Percentiles rank a stretch among this genome's conserved stretches.
phyloP scores from a whole-genome alignment of 768 basidiomycete species.

The Calocera cornea region DNA sequence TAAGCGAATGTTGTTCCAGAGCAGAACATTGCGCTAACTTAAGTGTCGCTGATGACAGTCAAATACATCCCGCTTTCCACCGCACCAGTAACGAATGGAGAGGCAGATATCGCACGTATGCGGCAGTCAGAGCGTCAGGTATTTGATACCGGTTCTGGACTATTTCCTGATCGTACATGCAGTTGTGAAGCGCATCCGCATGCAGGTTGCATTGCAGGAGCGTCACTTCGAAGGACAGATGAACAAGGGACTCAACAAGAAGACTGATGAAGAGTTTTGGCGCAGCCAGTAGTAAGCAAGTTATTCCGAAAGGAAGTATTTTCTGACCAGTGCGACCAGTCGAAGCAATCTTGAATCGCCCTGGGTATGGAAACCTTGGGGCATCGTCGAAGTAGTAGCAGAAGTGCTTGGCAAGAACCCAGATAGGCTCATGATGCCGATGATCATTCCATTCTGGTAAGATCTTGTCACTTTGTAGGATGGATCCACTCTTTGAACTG shows the following conservation, averaged over 20 bases:
- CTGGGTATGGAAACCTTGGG: neutral
- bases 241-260: slow-evolving; percentile 3
- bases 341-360: neutral
- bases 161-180: neutral
- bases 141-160: no score
- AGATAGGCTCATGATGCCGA: neutral
- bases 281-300: neutral
- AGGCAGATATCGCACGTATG: neutral
- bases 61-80: neutral
- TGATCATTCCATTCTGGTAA: neutral
- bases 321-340: neutral
- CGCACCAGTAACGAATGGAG: neutral
- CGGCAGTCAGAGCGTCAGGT: slow-evolving; percentile 1
- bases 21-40: no score
- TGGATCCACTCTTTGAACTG: neutral
- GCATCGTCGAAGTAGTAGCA: neutral
- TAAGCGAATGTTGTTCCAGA: neutral
- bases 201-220: neutral
- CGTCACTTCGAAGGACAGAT: neutral
- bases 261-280: neutral
- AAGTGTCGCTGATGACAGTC: neutral
- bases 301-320: neutral
- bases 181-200: neutral
- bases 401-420: neutral
- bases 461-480: neutral